These are phyloP conservation scores for Monilinia polystroma DNA, from an alignment of 2,329 filamentous ascomycete genomes.

Conservation along the genomic window DNA sequence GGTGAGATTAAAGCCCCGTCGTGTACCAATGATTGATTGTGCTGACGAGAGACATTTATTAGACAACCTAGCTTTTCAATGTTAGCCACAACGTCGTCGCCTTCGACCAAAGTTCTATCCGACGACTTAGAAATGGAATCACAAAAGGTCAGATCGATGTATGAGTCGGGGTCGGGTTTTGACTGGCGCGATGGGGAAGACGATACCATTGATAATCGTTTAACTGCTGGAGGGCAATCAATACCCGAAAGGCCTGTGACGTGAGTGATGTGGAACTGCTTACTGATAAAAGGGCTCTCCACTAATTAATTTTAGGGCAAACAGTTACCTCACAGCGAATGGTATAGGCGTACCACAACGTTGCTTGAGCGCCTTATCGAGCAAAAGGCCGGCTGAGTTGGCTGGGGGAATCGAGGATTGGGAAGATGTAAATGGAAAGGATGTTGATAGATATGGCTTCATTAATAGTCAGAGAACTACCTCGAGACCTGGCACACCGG, in stretches of 20 bases:
- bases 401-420: slow-evolving; percentile 65
- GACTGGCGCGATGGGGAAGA: slow-evolving; percentile 35
- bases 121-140: slow-evolving; percentile 40
- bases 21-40: slow-evolving; percentile 15
- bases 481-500: slow-evolving; percentile 43
- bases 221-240: slow-evolving; percentile 21
- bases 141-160: slow-evolving; percentile 42
- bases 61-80: slow-evolving; percentile 39
- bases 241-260: slow-evolving; percentile 21
- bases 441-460: slow-evolving; percentile 69
- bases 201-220: slow-evolving; percentile 20
- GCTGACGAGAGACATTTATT: slow-evolving; percentile 26
- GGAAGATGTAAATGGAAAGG: slow-evolving; percentile 60
- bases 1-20: slow-evolving; percentile 18
- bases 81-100: slow-evolving; percentile 29
- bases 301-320: slow-evolving; percentile 29
- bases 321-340: slow-evolving; percentile 28
- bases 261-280: slow-evolving; percentile 24
- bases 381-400: slow-evolving; percentile 45
- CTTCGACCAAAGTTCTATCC: slow-evolving; percentile 34
- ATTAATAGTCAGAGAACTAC: slow-evolving; percentile 50
- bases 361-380: slow-evolving; percentile 33
- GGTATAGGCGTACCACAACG: slow-evolving; percentile 24
- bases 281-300: slow-evolving; percentile 14
- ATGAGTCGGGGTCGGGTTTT: slow-evolving; percentile 35